These are phyloP conservation scores for Ceratocystis colombiana DNA, from an alignment of 2,329 filamentous ascomycete genomes.

Conservation along the genomic window DNA sequence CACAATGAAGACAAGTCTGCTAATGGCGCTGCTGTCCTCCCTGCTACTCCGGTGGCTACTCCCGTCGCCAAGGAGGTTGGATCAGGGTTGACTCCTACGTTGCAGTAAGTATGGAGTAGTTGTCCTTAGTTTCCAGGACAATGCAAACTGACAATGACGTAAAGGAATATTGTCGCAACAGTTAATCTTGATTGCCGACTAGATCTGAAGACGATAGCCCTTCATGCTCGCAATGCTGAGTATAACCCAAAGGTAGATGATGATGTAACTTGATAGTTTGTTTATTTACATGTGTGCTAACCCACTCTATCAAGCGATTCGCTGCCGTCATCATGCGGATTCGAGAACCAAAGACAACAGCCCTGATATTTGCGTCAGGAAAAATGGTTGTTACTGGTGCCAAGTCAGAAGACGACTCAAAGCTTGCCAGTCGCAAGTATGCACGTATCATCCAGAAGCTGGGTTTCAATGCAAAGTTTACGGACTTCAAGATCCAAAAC, in stretches of 20 bases:
- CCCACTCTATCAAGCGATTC: constrained; percentile 60
- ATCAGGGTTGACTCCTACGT: constrained; percentile 76
- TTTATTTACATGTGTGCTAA: constrained; percentile 30
- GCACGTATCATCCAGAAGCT: constrained; percentile 99
- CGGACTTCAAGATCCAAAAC: constrained; percentile 99
- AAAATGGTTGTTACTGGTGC: constrained; percentile 99
- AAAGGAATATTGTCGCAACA: constrained; percentile 97
- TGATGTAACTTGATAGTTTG: background rate
- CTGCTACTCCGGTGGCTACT: constrained; percentile 82
- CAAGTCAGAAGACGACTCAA: constrained; percentile 95
- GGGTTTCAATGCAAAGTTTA: constrained; percentile 98
- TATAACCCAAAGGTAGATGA: constrained; percentile 84
- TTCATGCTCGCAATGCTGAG: constrained; percentile 96
- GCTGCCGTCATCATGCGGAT: constrained; percentile 99
- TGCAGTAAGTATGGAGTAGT: constrained; percentile 74
- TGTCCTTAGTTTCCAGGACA: constrained; percentile 26
- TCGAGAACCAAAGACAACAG: constrained; percentile 95
- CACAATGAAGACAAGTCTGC: constrained; percentile 51
- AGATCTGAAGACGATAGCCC: constrained; percentile 96
- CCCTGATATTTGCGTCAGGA: constrained; percentile 92
- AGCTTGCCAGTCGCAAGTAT: constrained; percentile 93
- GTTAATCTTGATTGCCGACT: constrained; percentile 96
- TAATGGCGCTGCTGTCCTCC: constrained; percentile 70
- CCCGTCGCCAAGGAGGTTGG: constrained; percentile 72
- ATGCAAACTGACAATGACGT: constrained; percentile 39